Percentiles rank a stretch among this genome's conserved stretches.
Evolutionary conservation across 2,329 filamentous ascomycete genomes (phyloP).

Genomic region (Ascomycota sp.): DNA sequence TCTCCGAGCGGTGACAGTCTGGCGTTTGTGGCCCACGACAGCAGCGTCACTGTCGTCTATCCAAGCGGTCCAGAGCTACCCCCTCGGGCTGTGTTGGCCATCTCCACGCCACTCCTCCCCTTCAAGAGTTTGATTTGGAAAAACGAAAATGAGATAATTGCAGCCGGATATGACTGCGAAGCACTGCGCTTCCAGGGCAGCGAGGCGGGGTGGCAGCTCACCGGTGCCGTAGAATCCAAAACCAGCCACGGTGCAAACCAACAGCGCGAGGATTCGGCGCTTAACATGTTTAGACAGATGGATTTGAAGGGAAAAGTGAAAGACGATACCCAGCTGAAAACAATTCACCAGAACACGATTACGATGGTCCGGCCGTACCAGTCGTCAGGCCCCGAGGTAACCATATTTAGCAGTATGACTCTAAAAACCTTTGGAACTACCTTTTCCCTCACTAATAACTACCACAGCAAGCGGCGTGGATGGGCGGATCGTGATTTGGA

Average conservation of each 20-base stretch:
- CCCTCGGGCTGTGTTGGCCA: slow-evolving; percentile 69
- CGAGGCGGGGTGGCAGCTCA: slow-evolving; percentile 61
- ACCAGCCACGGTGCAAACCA: slow-evolving; percentile 36
- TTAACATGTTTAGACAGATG: slow-evolving; percentile 99
- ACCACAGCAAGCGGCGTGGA: slow-evolving; percentile 54
- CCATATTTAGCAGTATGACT: slow-evolving; percentile 68
- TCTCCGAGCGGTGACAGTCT: slow-evolving; percentile 82
- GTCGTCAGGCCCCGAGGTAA: slow-evolving; percentile 37
- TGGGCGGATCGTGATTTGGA: slow-evolving; percentile 63
- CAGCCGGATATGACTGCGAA: slow-evolving; percentile 76
- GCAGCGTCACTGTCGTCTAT: slow-evolving; percentile 90
- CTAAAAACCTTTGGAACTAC: too few relatives aligned
- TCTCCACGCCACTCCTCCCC: slow-evolving; percentile 73
- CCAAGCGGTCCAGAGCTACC: slow-evolving; percentile 77
- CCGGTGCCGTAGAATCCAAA: slow-evolving; percentile 60
- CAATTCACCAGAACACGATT: slow-evolving; percentile 90
- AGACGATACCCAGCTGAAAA: slow-evolving; percentile 85
- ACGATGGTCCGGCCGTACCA: slow-evolving; percentile 62
- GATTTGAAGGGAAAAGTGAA: slow-evolving; percentile 83
- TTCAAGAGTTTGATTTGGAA: slow-evolving; percentile 90
- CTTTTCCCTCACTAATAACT: too few relatives aligned
- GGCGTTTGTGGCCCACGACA: slow-evolving; percentile 86
- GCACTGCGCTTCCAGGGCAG: slow-evolving; percentile 72
- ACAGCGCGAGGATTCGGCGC: slow-evolving; percentile 63
- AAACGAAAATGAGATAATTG: slow-evolving; percentile 77